A percentile compares a stretch with the other conserved stretches of the same genome.
Conservation (phyloP, 768 basidiomycete genomes). For the Trametes punicea region DNA sequence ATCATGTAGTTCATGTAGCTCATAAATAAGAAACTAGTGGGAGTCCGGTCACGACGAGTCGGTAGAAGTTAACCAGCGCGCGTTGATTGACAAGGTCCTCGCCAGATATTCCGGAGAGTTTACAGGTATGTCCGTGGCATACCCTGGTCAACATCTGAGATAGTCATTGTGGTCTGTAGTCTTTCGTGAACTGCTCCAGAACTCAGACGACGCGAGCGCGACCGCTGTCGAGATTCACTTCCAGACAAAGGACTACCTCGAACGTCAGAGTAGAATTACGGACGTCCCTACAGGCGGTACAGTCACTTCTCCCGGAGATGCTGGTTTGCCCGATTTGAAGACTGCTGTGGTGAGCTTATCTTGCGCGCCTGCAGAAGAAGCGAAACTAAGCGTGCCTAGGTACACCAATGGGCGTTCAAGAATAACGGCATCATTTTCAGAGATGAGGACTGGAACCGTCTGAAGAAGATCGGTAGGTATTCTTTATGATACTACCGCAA, state of each 20-base stretch:
- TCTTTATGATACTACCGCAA: too few species aligned
- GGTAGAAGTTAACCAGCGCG: conserved; percentile 91
- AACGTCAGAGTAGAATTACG: conserved; percentile 28
- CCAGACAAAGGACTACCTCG: conserved; percentile 54
- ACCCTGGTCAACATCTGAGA: not conserved
- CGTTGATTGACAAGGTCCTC: conserved; percentile 95
- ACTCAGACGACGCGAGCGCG: conserved; percentile 89
- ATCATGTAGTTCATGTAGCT: not conserved
- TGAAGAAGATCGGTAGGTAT: conserved; percentile 81
- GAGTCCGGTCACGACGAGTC: conserved; percentile 69
- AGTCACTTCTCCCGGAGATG: not conserved
- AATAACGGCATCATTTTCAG: conserved; percentile 86
- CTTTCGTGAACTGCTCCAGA: conserved; percentile 87
- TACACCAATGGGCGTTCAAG: conserved; percentile 78
- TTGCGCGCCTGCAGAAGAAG: not conserved
- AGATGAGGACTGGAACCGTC: conserved; percentile 81
- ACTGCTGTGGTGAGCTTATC: conserved; percentile 48
- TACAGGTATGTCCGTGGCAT: conserved; percentile 47
- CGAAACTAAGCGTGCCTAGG: conserved; percentile 36
- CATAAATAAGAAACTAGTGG: conserved; percentile 41
- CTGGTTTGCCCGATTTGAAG: conserved; percentile 59
- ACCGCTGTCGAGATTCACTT: conserved; percentile 76
- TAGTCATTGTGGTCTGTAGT: conserved; percentile 35
- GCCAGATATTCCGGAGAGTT: conserved; percentile 95
- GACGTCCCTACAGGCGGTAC: conserved; percentile 13